Conservation (phyloP, 345 rosid genomes). For the Sapria himalayana region DNA sequence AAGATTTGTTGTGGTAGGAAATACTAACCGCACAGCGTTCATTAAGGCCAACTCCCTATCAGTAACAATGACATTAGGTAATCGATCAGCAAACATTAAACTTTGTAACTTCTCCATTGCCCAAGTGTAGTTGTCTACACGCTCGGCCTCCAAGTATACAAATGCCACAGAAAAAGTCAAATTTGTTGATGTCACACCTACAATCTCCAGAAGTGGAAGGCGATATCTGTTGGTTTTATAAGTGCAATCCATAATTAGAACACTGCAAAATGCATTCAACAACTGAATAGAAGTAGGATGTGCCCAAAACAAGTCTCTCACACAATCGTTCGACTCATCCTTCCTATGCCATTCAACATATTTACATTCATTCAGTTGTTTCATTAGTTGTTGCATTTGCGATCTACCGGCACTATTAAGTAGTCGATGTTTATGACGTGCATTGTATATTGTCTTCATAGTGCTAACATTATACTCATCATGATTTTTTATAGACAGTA, state of each 20-base stretch:
- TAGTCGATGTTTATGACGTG: constrained; percentile 7
- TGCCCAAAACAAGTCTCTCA: constrained; percentile 8
- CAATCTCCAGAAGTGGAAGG: constrained; percentile 5
- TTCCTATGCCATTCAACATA: constrained; percentile 8
- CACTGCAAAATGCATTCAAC: constrained; percentile 3
- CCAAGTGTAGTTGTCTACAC: constrained; percentile 8
- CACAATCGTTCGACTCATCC: constrained; percentile 4
- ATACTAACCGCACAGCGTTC: constrained; percentile 2
- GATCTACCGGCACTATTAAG: constrained; percentile 4
- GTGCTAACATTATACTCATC: constrained; percentile 8
- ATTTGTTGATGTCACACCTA: constrained; percentile 8
- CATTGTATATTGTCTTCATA: constrained; percentile 10
- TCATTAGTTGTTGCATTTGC: constrained; percentile 7
- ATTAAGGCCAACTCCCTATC: constrained; percentile 6
- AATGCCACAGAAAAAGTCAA: constrained; percentile 8
- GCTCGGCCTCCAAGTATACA: constrained; percentile 7
- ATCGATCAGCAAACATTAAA: constrained; percentile 6
- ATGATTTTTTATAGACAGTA: constrained; percentile 4
- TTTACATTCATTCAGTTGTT: constrained; percentile 3
- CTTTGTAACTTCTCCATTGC: constrained; percentile 6
- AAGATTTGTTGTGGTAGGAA: constrained; percentile 4
- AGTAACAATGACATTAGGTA: constrained; percentile 7
- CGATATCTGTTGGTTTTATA: constrained; percentile 4
- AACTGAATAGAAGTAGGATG: too few relatives aligned
- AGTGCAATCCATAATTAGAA: constrained; percentile 5